These are phyloP conservation scores for Ceratobasidium sp. DNA, from an alignment of 1,284 basidiomycete genomes.

Conservation along the genomic window DNA sequence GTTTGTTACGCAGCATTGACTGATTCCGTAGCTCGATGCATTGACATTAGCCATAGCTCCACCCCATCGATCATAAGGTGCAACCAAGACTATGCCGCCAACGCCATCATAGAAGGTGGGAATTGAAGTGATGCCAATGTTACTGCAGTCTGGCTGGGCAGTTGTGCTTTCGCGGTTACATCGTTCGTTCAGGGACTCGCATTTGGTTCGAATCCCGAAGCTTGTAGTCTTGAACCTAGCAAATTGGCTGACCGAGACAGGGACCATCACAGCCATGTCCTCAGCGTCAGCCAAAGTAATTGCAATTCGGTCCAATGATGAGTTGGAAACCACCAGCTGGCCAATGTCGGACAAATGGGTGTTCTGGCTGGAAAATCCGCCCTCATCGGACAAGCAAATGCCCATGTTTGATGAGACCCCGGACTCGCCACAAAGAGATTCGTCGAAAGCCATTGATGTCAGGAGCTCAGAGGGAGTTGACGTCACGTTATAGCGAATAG, in stretches of 20 bases:
- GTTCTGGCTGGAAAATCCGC: too few relatives aligned
- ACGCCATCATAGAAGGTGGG: too few relatives aligned
- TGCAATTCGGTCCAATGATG: not conserved
- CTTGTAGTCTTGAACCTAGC: not conserved
- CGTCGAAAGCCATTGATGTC: not conserved
- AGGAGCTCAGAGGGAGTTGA: not conserved
- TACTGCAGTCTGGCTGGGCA: not conserved
- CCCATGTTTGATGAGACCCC: too few relatives aligned
- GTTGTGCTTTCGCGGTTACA: not conserved
- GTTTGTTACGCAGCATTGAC: too few relatives aligned
- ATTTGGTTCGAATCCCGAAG: constrained; percentile 1
- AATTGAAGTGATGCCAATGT: not conserved
- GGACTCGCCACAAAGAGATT: not conserved
- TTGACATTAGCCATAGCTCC: too few relatives aligned
- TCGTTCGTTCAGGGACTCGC: constrained; percentile 3
- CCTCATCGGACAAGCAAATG: too few relatives aligned
- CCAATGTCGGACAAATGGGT: too few relatives aligned
- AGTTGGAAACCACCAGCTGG: not conserved
- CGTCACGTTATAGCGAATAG: not conserved
- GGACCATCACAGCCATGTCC: constrained; percentile 1
- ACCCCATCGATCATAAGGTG: too few relatives aligned
- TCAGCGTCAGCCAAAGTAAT: not conserved
- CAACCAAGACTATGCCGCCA: not conserved
- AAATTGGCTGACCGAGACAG: not conserved
- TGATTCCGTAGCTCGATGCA: too few relatives aligned